Conservation (phyloP, 2,329 filamentous ascomycete species). For the Trichoderma cornu-damae region DNA sequence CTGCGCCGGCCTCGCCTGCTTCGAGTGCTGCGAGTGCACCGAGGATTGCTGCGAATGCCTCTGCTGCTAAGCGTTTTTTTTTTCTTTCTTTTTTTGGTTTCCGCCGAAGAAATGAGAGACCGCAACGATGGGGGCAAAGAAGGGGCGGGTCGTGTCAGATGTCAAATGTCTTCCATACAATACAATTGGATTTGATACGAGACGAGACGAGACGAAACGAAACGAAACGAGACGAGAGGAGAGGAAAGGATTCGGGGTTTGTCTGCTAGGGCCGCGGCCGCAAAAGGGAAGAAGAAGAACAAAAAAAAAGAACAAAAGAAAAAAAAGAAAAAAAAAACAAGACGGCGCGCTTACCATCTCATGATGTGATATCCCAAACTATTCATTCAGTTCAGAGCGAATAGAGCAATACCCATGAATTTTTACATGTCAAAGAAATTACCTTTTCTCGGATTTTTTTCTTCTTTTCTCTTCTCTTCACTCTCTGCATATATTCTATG, state of each 20-base stretch:
- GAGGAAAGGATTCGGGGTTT: neutral
- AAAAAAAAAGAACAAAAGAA: too few species aligned
- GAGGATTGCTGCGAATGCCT: constrained; percentile 28
- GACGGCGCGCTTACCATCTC: constrained; percentile 3
- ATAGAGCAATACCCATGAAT: constrained; percentile 18
- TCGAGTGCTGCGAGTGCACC: constrained; percentile 38
- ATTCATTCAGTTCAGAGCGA: constrained; percentile 7
- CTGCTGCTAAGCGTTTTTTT: constrained; percentile 26
- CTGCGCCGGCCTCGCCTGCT: constrained; percentile 38
- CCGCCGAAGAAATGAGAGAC: too few species aligned
- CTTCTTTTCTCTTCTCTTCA: neutral
- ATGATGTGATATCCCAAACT: constrained; percentile 18
- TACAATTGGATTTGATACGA: too few species aligned
- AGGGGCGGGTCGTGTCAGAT: too few species aligned
- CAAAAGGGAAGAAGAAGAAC: too few species aligned
- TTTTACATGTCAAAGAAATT: constrained; percentile 13
- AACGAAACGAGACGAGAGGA: too few species aligned
- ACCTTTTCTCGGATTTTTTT: neutral
- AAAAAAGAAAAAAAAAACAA: too few species aligned
- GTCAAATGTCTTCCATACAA: too few species aligned
- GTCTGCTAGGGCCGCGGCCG: too few species aligned
- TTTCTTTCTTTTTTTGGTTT: neutral
- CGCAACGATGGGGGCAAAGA: too few species aligned
- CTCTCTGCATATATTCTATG: too few species aligned
- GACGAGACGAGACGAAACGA: too few species aligned